These are phyloP conservation scores for Fusarium beomiforme DNA, from an alignment of 2,329 filamentous ascomycete species.

Conservation along the genomic window DNA sequence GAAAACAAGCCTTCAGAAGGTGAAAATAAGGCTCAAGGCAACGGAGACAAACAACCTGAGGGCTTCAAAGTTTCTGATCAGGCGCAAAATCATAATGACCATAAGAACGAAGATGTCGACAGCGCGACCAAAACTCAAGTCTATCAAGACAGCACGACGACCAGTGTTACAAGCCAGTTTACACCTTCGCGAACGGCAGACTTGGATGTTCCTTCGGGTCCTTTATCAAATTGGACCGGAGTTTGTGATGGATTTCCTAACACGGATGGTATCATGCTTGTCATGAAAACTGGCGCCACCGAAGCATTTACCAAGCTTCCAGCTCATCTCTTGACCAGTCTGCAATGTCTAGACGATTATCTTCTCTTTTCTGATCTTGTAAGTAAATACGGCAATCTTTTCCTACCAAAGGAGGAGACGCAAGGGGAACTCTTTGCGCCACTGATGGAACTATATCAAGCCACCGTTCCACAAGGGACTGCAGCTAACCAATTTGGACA, in stretches of 20 bases:
- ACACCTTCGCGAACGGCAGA: slow-evolving; percentile 14
- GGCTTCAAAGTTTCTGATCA: not conserved
- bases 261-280: slow-evolving; percentile 57
- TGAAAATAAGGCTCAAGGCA: slow-evolving; percentile 33
- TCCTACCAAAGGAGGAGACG: not conserved
- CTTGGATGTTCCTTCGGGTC: slow-evolving; percentile 19
- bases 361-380: slow-evolving; percentile 67
- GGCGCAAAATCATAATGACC: not conserved
- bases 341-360: slow-evolving; percentile 64
- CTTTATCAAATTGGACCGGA: slow-evolving; percentile 18
- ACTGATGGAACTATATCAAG: slow-evolving; percentile 11
- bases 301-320: slow-evolving; percentile 65
- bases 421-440: not conserved
- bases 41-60: not conserved
- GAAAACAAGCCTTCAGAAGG: slow-evolving; percentile 6
- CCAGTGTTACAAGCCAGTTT: not conserved
- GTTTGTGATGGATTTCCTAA: slow-evolving; percentile 55
- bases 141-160: not conserved
- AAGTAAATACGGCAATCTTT: slow-evolving; percentile 16
- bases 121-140: not conserved
- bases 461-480: not conserved
- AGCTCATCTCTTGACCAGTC: slow-evolving; percentile 63
- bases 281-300: slow-evolving; percentile 69
- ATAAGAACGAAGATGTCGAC: slow-evolving; percentile 3
- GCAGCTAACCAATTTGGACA: slow-evolving; percentile 34